phyloP scores from a whole-genome alignment of 805 yeast genomes.

The Nadsonia fulvescens region DNA sequence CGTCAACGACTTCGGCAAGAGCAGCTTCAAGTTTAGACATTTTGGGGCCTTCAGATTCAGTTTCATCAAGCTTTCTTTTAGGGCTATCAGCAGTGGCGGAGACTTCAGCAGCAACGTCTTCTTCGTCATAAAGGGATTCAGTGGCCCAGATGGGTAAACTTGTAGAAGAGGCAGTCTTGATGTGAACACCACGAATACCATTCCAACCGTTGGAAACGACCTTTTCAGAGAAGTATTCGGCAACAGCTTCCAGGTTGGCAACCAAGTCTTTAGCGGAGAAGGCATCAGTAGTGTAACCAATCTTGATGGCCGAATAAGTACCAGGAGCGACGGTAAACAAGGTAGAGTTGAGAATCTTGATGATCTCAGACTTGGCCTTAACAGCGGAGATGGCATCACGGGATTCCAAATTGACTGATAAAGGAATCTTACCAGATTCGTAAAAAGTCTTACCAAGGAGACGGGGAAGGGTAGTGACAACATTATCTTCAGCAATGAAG shows the following conservation, averaged over 20 bases:
- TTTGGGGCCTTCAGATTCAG: constrained; percentile 21
- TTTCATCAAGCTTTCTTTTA: constrained; percentile 15
- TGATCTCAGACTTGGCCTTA: constrained; percentile 19
- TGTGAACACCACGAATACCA: constrained; percentile 26
- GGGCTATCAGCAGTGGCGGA: too few species aligned
- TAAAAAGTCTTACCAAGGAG: constrained; percentile 68
- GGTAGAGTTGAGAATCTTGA: constrained; percentile 39
- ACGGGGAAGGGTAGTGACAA: constrained; percentile 65
- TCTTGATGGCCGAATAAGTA: constrained; percentile 40
- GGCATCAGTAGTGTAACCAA: constrained; percentile 34
- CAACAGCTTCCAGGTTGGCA: constrained; percentile 41
- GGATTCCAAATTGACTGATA: constrained; percentile 24
- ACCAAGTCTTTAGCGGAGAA: constrained; percentile 31
- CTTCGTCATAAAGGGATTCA: constrained; percentile 30
- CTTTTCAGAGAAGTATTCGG: constrained; percentile 24
- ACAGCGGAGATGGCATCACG: constrained; percentile 4
- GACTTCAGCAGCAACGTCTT: constrained; percentile 28
- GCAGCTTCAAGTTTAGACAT: constrained; percentile 54
- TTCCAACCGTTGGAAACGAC: constrained; percentile 15
- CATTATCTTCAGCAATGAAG: constrained; percentile 70
- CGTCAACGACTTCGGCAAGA: constrained; percentile 68
- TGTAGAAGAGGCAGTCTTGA: constrained; percentile 60
- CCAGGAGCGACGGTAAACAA: constrained; percentile 58
- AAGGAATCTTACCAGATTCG: constrained; percentile 40
- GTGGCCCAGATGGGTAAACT: constrained; percentile 68